Base-by-base conservation (phyloP, 352 stramenopile genomes). In the Plasmopara halstedii region DNA sequence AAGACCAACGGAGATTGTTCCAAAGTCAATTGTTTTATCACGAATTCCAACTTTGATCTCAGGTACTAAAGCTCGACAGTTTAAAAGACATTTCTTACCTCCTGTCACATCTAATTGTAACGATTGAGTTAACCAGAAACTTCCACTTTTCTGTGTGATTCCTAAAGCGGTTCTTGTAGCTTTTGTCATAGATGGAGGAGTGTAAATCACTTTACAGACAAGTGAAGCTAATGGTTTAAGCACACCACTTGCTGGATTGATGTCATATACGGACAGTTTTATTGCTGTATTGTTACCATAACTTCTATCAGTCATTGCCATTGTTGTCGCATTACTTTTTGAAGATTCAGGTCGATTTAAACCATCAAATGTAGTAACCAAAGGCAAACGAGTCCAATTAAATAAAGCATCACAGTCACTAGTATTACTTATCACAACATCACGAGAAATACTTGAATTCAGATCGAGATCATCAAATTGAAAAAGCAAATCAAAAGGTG, bases 341-440 rank as follows among this genome's bases (percentile, higher is more conserved):
- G 67, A 83, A 0, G 73, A 83, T 33, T 86, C 77, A 0, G 67
- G 67, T 3, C 71, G 59, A 18, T 15, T 27, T 5, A 32, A 48
- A 6, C 39, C 47, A 32, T 67, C 53, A 9, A 44, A 53, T 5
- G 53, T 67, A 5, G 53, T 47, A 6, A 50, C 15, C 4, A 47
- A 7, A 2, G 41, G 20, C 35, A 49, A 45, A 13, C 21, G 51
- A 14, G 27, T 73, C 92, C 91, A 97, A 11, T 62, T 22, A 50
- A 96, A 98, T 4, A 85, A 62, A 6, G 88, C 91, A 6, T 69
- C 50, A 0, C 85, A 92, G 31, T 97, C 94, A 33, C 90, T 94
- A 2, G 88, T 90, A 56, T 98, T 98, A 0, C 70, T 87, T 20
- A 97, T 49, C 7, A 69, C 56, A 0, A 97, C 46, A 4, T 88